A percentile compares a stretch with the other conserved stretches of the same genome.
Conservation (phyloP, 2,329 filamentous ascomycete species). For the Myrmaecium sp. region DNA sequence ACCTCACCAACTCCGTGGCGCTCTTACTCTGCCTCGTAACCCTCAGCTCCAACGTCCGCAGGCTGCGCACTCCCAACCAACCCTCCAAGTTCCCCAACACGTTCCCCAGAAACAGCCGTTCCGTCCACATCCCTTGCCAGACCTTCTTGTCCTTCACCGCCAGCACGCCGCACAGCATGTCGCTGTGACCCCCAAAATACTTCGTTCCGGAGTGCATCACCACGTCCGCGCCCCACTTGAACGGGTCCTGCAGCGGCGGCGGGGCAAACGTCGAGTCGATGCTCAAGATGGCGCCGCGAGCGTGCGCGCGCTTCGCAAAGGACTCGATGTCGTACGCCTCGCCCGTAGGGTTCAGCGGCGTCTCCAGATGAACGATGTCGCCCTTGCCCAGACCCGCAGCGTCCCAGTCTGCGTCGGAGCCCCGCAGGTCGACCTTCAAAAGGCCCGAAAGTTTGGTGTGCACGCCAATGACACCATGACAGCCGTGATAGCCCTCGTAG, state of each 20-base stretch:
- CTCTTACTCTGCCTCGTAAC: slow-evolving; percentile 61
- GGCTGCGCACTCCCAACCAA: slow-evolving; percentile 76
- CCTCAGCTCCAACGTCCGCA: slow-evolving; percentile 72
- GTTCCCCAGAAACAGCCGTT: slow-evolving; percentile 61
- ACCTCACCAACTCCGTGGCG: slow-evolving; percentile 51
- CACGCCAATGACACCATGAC: slow-evolving; percentile 66
- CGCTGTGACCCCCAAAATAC: slow-evolving; percentile 89
- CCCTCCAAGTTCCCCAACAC: slow-evolving; percentile 83
- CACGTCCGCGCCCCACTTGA: slow-evolving; percentile 62
- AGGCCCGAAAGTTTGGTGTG: slow-evolving; percentile 62
- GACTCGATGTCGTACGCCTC: slow-evolving; percentile 55
- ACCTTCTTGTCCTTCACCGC: slow-evolving; percentile 29
- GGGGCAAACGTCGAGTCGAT: slow-evolving; percentile 90
- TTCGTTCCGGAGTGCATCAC: slow-evolving; percentile 92
- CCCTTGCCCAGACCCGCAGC: slow-evolving; percentile 51
- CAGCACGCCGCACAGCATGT: slow-evolving; percentile 79
- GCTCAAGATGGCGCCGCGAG: slow-evolving; percentile 55
- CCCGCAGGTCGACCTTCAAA: slow-evolving; percentile 48
- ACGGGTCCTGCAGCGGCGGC: slow-evolving; percentile 75
- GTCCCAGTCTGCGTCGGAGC: slow-evolving; percentile 36
- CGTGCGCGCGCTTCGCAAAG: slow-evolving; percentile 58
- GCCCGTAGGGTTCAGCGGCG: slow-evolving; percentile 81
- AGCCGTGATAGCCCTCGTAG: slow-evolving; percentile 79
- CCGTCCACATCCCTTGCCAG: slow-evolving; percentile 41
- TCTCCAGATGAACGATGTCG: slow-evolving; percentile 83